Evolutionary conservation across 2,329 filamentous ascomycete genomes (phyloP), one percentile per base, ranked within the genome.

Genomic region (Aspergillus candidus): DNA sequence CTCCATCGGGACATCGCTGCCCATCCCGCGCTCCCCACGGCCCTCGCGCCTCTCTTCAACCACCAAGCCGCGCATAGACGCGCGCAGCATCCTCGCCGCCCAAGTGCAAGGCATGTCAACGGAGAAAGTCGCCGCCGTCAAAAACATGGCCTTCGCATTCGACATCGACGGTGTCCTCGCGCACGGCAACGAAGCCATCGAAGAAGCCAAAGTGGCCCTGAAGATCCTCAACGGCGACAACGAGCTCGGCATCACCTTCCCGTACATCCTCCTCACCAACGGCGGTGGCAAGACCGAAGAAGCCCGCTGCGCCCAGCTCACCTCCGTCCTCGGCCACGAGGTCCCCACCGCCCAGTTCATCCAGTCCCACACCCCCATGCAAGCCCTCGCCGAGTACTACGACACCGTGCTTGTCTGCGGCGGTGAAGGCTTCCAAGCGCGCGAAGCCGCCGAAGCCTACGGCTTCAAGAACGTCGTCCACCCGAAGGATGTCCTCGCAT

Each of bases 131-230:
- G 69, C 69, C 27, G 76, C 77, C 46, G 84, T 83, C 46, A 88
- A 88, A 75, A 82, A 88, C 71, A 87, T 88, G 83, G 82, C 83
- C 6, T 89, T 89, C 53, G 85, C 83, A 57, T 90, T 89, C 60
- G 70, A 73, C 49, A 72, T 72, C 43, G 80, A 88, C 57, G 84
- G 84, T 71, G 84, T 88, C 46, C 73, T 88, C 17, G 83, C 86
- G 44, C 83, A 86, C 66, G 83, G 83, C 58, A 82, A 84, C 67
- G 74, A 82, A 45, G 68, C 84, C 46, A 86, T 87, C 50, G 80
- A 81, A 33, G 77, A 86, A 68, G 83, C 80, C 48, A 72, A 77
- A 57, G 75, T 78, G 45, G 79, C 78, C 11, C 76, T 86, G 32
- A 78, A 83, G 63, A 85, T 86, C 63, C 72, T 86, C 40, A 86